Percentiles rank a stretch among this genome's conserved stretches.
phyloP scores from a whole-genome alignment of 2,329 filamentous ascomycete genomes.

The Pestalotiopsis sp. region DNA sequence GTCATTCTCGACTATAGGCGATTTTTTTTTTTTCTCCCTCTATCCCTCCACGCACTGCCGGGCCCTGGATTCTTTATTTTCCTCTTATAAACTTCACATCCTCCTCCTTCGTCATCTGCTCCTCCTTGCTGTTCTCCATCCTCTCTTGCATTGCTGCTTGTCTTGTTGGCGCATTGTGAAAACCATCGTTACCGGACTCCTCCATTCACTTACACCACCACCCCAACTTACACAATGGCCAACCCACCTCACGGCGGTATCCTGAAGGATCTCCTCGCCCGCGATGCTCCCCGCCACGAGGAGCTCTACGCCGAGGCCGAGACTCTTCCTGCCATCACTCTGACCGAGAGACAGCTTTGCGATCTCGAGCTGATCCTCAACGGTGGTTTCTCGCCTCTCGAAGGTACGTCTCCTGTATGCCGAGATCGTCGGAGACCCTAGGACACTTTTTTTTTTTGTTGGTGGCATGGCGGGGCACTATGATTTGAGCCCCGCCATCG shows the following conservation, averaged over 20 bases:
- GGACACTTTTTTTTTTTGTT: neutral
- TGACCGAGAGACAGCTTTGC: constrained; percentile 94
- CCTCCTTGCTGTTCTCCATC: constrained; percentile 15
- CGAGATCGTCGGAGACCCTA: neutral
- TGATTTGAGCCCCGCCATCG: constrained; percentile 16
- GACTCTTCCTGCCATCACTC: constrained; percentile 78
- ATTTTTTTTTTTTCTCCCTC: neutral
- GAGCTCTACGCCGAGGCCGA: constrained; percentile 85
- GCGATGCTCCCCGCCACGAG: constrained; percentile 81
- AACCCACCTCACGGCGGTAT: constrained; percentile 84
- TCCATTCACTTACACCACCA: neutral
- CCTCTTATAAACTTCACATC: neutral
- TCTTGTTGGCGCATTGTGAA: constrained; percentile 5
- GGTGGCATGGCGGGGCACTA: constrained; percentile 1
- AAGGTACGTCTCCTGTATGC: constrained; percentile 65
- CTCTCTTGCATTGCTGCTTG: constrained; percentile 11
- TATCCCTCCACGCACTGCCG: neutral
- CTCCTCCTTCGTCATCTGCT: neutral
- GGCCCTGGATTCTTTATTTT: neutral
- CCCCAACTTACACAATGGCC: constrained; percentile 50
- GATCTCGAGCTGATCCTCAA: constrained; percentile 97
- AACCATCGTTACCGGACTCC: constrained; percentile 6
- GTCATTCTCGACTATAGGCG: neutral
- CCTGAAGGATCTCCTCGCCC: constrained; percentile 96
- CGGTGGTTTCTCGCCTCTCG: constrained; percentile 95